phyloP scores from a whole-genome alignment of 2,329 filamentous ascomycete species.

The Parastagonospora avenae region DNA sequence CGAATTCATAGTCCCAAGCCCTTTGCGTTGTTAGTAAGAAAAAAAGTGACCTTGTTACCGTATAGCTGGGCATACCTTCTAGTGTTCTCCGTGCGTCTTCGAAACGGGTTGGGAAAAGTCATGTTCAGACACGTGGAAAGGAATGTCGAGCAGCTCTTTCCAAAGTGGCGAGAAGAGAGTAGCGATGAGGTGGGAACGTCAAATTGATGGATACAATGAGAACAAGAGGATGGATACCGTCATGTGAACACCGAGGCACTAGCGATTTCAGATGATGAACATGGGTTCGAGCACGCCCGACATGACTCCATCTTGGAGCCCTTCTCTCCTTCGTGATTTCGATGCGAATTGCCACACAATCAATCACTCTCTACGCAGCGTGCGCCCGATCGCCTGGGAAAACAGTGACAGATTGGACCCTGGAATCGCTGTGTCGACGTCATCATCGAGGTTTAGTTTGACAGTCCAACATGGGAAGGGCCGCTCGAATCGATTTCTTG shows the following conservation, averaged over 20 bases:
- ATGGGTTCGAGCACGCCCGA: conserved; percentile 18
- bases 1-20: conserved; percentile 70
- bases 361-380: too few relatives aligned
- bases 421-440: conserved; percentile 2
- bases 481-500: neutral
- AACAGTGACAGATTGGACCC: neutral
- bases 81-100: conserved; percentile 50
- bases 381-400: neutral
- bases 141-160: neutral
- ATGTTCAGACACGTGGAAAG: conserved; percentile 28
- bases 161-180: neutral
- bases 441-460: conserved; percentile 1
- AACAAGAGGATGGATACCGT: conserved; percentile 16
- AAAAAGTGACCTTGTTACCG: too few relatives aligned
- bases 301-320: conserved; percentile 3
- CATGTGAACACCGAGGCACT: conserved; percentile 40
- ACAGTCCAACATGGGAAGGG: neutral
- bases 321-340: neutral
- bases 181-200: neutral
- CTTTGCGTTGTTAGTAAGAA: conserved; percentile 34
- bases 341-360: too few relatives aligned
- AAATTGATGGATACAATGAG: neutral
- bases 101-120: conserved; percentile 52
- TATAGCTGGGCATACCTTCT: conserved; percentile 40
- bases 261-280: conserved; percentile 12